A percentile compares a stretch with the other conserved stretches of the same genome.
These are phyloP conservation scores for Trichosporon sp. DNA, from an alignment of 1,284 basidiomycete species.

Conservation along the genomic window DNA sequence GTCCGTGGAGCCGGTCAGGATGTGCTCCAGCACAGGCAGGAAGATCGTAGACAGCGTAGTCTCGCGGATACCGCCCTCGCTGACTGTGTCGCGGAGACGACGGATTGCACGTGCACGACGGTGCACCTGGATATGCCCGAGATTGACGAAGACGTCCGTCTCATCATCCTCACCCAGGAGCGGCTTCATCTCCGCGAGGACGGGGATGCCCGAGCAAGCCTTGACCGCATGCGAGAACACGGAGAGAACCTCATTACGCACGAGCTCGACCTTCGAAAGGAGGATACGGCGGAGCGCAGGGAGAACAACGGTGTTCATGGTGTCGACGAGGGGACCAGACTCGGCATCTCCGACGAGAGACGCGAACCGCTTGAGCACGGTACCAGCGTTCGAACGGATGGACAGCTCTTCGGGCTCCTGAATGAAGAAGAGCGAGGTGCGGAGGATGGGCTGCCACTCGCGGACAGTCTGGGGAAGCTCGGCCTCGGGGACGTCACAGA, in stretches of 20 bases:
- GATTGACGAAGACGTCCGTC: conserved; percentile 95
- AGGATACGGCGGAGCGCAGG: conserved; percentile 82
- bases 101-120: conserved; percentile 85
- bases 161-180: conserved; percentile 90
- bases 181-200: conserved; percentile 75
- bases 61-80: conserved; percentile 71
- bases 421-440: conserved; percentile 83
- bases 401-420: conserved; percentile 88
- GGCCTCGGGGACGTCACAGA: conserved; percentile 66
- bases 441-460: conserved; percentile 78
- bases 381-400: conserved; percentile 79
- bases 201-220: conserved; percentile 65
- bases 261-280: conserved; percentile 78
- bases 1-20: conserved; percentile 69
- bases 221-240: conserved; percentile 78
- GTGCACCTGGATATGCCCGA: conserved; percentile 92
- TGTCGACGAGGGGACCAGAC: conserved; percentile 57
- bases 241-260: conserved; percentile 81
- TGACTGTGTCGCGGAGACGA: conserved; percentile 77
- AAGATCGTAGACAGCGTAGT: conserved; percentile 79
- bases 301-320: conserved; percentile 71
- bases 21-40: conserved; percentile 82
- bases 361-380: conserved; percentile 76
- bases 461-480: conserved; percentile 34
- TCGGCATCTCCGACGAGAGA: conserved; percentile 63